These are phyloP conservation scores for Bremia lactucae DNA, from an alignment of 352 stramenopile species.

Conservation along the genomic window DNA sequence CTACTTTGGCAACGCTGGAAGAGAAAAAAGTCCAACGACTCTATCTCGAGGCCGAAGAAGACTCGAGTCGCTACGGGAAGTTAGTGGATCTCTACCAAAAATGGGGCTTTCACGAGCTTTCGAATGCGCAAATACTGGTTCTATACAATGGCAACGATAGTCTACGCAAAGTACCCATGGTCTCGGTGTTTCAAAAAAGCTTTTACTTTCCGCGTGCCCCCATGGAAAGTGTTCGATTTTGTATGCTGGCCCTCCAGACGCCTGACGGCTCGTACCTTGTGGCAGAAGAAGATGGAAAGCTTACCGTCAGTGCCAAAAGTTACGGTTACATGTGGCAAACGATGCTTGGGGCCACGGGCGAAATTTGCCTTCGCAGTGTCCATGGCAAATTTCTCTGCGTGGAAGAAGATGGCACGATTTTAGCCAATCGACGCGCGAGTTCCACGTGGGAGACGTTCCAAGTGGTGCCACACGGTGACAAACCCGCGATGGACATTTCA, in stretches of 20 bases:
- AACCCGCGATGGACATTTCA: slow-evolving; percentile 3
- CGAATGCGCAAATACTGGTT: slow-evolving; percentile 57
- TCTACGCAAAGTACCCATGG: slow-evolving; percentile 79
- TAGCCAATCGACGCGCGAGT: slow-evolving; percentile 58
- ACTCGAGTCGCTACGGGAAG: slow-evolving; percentile 44
- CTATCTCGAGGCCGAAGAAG: slow-evolving; percentile 56
- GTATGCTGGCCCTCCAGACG: slow-evolving; percentile 59
- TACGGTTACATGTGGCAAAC: slow-evolving; percentile 66
- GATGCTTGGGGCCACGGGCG: slow-evolving; percentile 35
- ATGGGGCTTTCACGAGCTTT: slow-evolving; percentile 53
- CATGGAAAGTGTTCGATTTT: slow-evolving; percentile 54
- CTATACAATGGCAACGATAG: slow-evolving; percentile 80
- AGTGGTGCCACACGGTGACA: slow-evolving; percentile 44
- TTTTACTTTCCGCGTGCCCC: slow-evolving; percentile 38
- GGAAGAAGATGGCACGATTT: slow-evolving; percentile 56
- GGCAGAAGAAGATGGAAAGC: slow-evolving; percentile 48
- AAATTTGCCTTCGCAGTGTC: slow-evolving; percentile 63
- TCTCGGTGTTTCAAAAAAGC: slow-evolving; percentile 29
- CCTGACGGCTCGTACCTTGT: slow-evolving; percentile 57
- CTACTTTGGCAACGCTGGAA: slow-evolving; percentile 49
- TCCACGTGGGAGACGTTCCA: slow-evolving; percentile 86
- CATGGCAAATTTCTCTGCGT: slow-evolving; percentile 82
- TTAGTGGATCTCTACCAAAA: slow-evolving; percentile 60
- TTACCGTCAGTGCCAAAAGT: slow-evolving; percentile 27
- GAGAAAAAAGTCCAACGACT: slow-evolving; percentile 44